Base-by-base conservation (phyloP, 805 yeast genomes). In the Tetrapisispora pingtungensis region DNA sequence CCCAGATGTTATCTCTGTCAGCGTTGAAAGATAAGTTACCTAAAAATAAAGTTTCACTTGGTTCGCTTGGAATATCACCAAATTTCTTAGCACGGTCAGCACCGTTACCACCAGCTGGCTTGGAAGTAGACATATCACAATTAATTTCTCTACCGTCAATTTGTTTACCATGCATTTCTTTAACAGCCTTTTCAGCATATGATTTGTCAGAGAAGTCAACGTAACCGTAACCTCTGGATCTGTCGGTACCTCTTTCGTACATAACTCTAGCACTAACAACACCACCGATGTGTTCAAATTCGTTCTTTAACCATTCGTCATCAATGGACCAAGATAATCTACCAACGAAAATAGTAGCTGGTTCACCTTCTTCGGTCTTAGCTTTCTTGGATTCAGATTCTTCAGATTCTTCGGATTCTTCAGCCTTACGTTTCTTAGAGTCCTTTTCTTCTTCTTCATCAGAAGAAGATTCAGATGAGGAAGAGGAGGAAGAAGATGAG, bases 271-370 rank as follows among this genome's bases (percentile, higher is more conserved):
- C 97, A 57, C 80, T 66, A 32, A 77, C 59, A 48, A 88, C 93
- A 67, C 95, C 96, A 42, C 90, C 95, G 44, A 68, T 59, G 50
- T 74, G 77, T 65, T 81, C 88, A 66, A 93, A 93, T 71, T 86
- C 97, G 49, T 81, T 72, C 68, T 74, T 74, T 66, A 93, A 79
- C 95, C 96, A 85, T 48, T 81, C 95, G 64, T 89, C 97, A 62
- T 93, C 98, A 60, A 93, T 77, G 68, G 80, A 84, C 97, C 97
- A 93, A 18, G 97, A 88, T 61, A 93, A 78, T 73, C 97, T 82
- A 60, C 98, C 98, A 53, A 89, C 97, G 60, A 93, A 93, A 53
- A 93, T 67, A 49, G 97, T 90, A 48, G 90, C 84, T 57, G 88
- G 82, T 68, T 82, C 95, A 53, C 68, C 72, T 13, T 20, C 40